Evolutionary conservation across 108 stramenopile species (phyloP).

Genomic region (Asterionellopsis glacialis): DNA sequence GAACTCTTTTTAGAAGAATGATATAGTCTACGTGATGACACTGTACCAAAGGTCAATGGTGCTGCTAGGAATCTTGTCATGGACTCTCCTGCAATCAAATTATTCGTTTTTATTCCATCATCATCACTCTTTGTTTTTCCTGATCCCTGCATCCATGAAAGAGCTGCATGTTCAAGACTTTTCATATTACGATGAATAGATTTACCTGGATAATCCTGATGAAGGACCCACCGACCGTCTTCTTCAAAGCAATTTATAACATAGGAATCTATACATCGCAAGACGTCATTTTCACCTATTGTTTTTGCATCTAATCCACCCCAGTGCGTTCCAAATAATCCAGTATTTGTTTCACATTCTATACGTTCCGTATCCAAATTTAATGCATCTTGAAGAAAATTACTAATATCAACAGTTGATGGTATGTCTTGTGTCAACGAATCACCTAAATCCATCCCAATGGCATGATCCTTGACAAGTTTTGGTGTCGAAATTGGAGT

Average conservation of each 20-base stretch:
- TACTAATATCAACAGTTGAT: not conserved
- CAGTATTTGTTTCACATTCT: slow-evolving; percentile 21
- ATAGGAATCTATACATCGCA: slow-evolving; percentile 10
- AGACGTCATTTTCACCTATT: slow-evolving; percentile 14
- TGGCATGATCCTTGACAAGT: not conserved
- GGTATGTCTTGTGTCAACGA: not conserved
- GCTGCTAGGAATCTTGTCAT: slow-evolving; percentile 37
- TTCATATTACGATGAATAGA: slow-evolving; percentile 13
- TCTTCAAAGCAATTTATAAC: slow-evolving; percentile 18
- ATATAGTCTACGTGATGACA: slow-evolving; percentile 33
- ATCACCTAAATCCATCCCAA: not conserved
- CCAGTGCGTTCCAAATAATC: slow-evolving; percentile 47
- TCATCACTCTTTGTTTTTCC: not conserved
- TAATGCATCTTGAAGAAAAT: slow-evolving; percentile 6
- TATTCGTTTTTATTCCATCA: slow-evolving; percentile 13
- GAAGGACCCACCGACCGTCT: slow-evolving; percentile 18
- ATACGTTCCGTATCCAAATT: slow-evolving; percentile 3
- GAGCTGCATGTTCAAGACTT: slow-evolving; percentile 11
- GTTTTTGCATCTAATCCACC: slow-evolving; percentile 29
- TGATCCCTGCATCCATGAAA: slow-evolving; percentile 10
- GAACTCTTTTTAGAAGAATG: slow-evolving; percentile 8
- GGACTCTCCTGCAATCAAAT: slow-evolving; percentile 41
- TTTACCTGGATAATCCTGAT: not conserved
- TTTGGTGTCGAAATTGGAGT: not conserved
- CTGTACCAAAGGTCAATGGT: slow-evolving; percentile 38